A percentile compares a stretch with the other conserved stretches of the same genome.
Conservation (phyloP, 1,284 basidiomycete genomes). For the Marasmius tenuissimus region DNA sequence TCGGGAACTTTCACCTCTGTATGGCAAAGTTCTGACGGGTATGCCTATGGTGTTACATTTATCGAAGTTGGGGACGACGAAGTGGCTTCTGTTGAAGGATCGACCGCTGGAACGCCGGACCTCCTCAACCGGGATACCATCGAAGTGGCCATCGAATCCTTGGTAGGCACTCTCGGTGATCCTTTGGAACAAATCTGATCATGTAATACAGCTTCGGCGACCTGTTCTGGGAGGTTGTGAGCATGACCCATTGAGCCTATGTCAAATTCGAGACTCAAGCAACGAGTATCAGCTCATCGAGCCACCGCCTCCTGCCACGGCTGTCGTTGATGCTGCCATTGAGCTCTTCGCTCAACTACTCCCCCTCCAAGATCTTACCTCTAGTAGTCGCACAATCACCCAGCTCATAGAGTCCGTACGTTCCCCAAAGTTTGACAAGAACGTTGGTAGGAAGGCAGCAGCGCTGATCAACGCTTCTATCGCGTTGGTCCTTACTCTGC, state of each 20-base stretch:
- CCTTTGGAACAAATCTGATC: conserved; percentile 1
- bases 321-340: conserved; percentile 88
- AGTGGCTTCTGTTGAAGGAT: conserved; percentile 15
- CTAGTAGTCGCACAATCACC: conserved; percentile 67
- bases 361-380: conserved; percentile 73
- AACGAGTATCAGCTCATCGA: conserved; percentile 50
- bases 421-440: conserved; percentile 85
- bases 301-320: conserved; percentile 77
- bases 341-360: conserved; percentile 83
- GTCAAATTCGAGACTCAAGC: conserved; percentile 47
- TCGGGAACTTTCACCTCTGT: conserved; percentile 83
- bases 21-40: conserved; percentile 88
- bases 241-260: conserved; percentile 83
- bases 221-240: conserved; percentile 87
- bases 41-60: conserved; percentile 90
- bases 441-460: conserved; percentile 87
- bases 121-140: conserved; percentile 77
- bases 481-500: conserved; percentile 78
- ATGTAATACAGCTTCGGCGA: conserved; percentile 57
- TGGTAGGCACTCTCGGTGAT: conserved; percentile 47
- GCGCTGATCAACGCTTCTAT: conserved; percentile 82
- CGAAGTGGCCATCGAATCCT: conserved; percentile 73
- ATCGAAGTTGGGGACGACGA: conserved; percentile 52
- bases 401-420: conserved; percentile 71
- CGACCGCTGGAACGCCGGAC: conserved; percentile 29